Conservation (phyloP, 2,329 filamentous ascomycete genomes). For the Exophiala sp. region DNA sequence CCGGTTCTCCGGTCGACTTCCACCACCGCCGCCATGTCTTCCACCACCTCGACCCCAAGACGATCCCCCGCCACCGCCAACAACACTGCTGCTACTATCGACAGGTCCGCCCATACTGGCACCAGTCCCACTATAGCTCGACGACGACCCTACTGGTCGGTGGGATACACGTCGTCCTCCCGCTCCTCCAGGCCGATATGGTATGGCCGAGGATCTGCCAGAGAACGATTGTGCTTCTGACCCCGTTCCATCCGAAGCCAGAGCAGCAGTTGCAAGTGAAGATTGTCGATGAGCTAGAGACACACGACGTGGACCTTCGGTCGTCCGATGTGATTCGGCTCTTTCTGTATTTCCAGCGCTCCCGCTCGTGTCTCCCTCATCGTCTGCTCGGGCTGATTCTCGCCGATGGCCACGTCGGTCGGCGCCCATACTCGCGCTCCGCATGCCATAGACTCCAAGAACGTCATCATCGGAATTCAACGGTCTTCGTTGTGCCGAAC, state of each 20-base stretch:
- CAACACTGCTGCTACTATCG: conserved; percentile 15
- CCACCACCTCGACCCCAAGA: conserved; percentile 20
- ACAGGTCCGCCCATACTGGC: conserved; percentile 22
- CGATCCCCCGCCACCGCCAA: conserved; percentile 5
- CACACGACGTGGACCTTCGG: conserved; percentile 4
- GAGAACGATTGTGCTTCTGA: conserved; percentile 26
- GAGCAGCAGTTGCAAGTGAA: conserved; percentile 12
- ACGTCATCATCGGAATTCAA: conserved; percentile 37
- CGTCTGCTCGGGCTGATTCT: conserved; percentile 10
- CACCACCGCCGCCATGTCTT: conserved; percentile 17
- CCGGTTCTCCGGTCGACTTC: conserved; percentile 25
- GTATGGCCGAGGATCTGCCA: conserved; percentile 20
- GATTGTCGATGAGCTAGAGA: conserved; percentile 17
- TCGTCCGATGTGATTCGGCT: conserved; percentile 1
- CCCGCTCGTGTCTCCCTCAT: conserved; percentile 3
- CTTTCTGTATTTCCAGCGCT: not conserved
- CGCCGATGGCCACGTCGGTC: conserved; percentile 16
- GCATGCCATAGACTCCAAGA: conserved; percentile 43
- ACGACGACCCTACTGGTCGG: conserved; percentile 21
- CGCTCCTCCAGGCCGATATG: conserved; percentile 19
- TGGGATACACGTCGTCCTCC: conserved; percentile 15
- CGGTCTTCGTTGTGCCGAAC: conserved; percentile 39
- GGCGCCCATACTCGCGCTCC: conserved; percentile 43
- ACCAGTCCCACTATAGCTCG: conserved; percentile 24
- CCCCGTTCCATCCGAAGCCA: conserved; percentile 15